phyloP scores from a whole-genome alignment of 768 basidiomycete species.

The Cystofilobasidium capitatum region DNA sequence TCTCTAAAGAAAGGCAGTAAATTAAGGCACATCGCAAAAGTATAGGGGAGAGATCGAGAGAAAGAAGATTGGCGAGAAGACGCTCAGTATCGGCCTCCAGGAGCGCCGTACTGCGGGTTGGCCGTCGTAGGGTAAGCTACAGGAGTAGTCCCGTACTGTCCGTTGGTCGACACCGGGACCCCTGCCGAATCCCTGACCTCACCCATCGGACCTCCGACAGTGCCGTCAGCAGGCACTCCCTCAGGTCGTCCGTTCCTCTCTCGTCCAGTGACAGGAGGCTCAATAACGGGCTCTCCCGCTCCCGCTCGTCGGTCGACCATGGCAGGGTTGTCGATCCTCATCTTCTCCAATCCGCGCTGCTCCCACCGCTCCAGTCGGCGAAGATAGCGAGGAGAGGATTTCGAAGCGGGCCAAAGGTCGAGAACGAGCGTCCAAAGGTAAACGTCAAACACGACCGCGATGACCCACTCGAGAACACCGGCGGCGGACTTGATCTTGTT shows the following conservation, averaged over 20 bases:
- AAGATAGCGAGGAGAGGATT: slow-evolving; percentile 28
- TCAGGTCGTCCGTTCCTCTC: neutral
- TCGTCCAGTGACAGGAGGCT: neutral
- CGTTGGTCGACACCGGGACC: too few relatives aligned
- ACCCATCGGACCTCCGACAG: too few relatives aligned
- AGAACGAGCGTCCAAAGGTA: slow-evolving; percentile 40
- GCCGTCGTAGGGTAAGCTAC: too few relatives aligned
- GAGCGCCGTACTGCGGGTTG: too few relatives aligned
- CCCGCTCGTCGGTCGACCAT: neutral
- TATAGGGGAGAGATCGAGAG: too few relatives aligned
- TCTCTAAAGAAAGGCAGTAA: too few relatives aligned
- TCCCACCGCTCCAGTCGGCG: slow-evolving; percentile 17
- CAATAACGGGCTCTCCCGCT: neutral
- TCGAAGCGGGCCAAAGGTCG: slow-evolving; percentile 41
- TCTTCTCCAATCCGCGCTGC: slow-evolving; percentile 8
- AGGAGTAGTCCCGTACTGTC: too few relatives aligned
- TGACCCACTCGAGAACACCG: slow-evolving; percentile 29
- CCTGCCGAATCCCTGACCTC: too few relatives aligned
- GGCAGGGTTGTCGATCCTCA: slow-evolving; percentile 3
- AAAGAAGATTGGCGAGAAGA: too few relatives aligned
- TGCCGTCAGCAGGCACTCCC: neutral
- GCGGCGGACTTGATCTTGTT: slow-evolving; percentile 37
- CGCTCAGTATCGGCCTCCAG: too few relatives aligned
- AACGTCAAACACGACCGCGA: slow-evolving; percentile 37
- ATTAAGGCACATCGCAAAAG: too few relatives aligned